Evolutionary conservation across 1,284 basidiomycete species (phyloP).

Genomic region (Cryptococcus floricola): DNA sequence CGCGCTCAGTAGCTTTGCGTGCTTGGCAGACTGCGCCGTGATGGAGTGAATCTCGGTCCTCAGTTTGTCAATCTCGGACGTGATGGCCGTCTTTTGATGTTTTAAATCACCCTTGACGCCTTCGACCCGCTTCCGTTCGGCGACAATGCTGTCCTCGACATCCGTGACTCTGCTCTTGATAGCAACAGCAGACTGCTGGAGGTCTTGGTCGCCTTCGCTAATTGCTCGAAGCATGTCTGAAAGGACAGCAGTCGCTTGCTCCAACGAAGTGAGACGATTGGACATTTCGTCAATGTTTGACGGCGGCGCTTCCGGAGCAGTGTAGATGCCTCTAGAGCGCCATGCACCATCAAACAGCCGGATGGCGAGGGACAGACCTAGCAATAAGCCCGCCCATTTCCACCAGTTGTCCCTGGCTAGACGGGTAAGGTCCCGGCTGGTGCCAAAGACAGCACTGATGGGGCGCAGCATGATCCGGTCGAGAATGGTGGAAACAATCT

Average conservation of each 20-base stretch:
- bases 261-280: slow-evolving; percentile 55
- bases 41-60: slow-evolving; percentile 60
- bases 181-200: slow-evolving; percentile 7
- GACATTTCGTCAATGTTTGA: slow-evolving; percentile 67
- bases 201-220: slow-evolving; percentile 14
- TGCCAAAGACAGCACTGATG: slow-evolving; percentile 7
- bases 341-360: slow-evolving; percentile 4
- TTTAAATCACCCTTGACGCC: slow-evolving; percentile 4
- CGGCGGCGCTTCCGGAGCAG: slow-evolving; percentile 58
- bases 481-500: slow-evolving; percentile 14
- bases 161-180: slow-evolving; percentile 29
- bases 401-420: slow-evolving; percentile 25
- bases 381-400: slow-evolving; percentile 26
- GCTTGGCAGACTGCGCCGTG: slow-evolving; percentile 48
- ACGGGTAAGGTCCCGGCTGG: slow-evolving; percentile 13
- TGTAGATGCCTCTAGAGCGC: slow-evolving; percentile 10
- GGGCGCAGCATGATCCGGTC: slow-evolving; percentile 15
- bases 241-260: slow-evolving; percentile 38
- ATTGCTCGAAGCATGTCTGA: slow-evolving; percentile 24
- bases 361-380: slow-evolving; percentile 33
- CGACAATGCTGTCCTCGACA: slow-evolving; percentile 60
- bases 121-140: slow-evolving; percentile 40
- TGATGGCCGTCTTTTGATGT: slow-evolving; percentile 13
- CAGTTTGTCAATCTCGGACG: slow-evolving; percentile 13
- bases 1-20: slow-evolving; percentile 9